Conservation (phyloP, 2,329 filamentous ascomycete genomes). For the Aureobasidium mangrovei region DNA sequence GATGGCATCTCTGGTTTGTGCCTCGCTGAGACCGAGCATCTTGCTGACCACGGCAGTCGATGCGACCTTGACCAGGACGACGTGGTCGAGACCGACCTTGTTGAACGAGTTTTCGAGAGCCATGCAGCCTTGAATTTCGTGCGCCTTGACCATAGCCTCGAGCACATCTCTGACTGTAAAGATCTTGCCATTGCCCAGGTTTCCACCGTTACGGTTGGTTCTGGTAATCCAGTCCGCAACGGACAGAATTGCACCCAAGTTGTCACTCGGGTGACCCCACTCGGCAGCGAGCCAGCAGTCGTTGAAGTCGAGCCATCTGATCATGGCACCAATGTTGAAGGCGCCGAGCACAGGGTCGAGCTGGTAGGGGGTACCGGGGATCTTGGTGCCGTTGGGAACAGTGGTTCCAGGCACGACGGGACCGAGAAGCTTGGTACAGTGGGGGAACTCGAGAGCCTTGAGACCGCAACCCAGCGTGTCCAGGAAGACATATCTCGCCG, state of each 20-base stretch:
- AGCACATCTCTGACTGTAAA: slow-evolving; percentile 85
- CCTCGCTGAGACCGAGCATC: slow-evolving; percentile 82
- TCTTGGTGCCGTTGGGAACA: slow-evolving; percentile 84
- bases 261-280: slow-evolving; percentile 98
- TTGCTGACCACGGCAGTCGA: slow-evolving; percentile 90
- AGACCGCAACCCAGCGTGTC: slow-evolving; percentile 96
- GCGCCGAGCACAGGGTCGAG: slow-evolving; percentile 92
- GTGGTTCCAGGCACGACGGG: slow-evolving; percentile 83
- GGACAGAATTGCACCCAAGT: slow-evolving; percentile 90
- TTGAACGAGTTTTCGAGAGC: slow-evolving; percentile 98
- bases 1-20: slow-evolving; percentile 89
- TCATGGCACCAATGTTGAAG: slow-evolving; percentile 98
- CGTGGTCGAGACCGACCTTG: slow-evolving; percentile 96
- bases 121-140: slow-evolving; percentile 96
- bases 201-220: slow-evolving; percentile 80
- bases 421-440: slow-evolving; percentile 90
- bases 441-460: slow-evolving; percentile 88
- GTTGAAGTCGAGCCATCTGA: slow-evolving; percentile 99
- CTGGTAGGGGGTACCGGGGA: slow-evolving; percentile 86
- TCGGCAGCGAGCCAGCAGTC: slow-evolving; percentile 99
- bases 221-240: slow-evolving; percentile 97
- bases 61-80: slow-evolving; percentile 95
- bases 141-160: slow-evolving; percentile 92
- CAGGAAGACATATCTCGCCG: slow-evolving; percentile 90
- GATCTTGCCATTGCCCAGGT: slow-evolving; percentile 62